Base-by-base conservation (phyloP, 2,329 filamentous ascomycete species). In the Exserohilum turcica region DNA sequence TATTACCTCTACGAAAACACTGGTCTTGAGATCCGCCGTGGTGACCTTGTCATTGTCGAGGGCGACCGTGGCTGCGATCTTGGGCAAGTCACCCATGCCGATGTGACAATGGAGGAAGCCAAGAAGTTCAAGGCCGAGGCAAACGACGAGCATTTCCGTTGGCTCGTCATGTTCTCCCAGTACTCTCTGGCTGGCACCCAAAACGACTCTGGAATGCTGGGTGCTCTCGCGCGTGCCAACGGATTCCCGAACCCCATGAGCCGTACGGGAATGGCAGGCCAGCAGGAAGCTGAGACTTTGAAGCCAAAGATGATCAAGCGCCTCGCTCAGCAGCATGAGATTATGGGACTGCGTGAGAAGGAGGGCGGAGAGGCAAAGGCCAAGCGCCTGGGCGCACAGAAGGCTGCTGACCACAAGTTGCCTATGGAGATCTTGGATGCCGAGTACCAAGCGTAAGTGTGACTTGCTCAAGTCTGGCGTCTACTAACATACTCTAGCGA, bases 391-490 rank as follows among this genome's bases (percentile, higher is more conserved):
- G 97, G 92, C 73, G 94, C 96, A 80, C 91, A 96, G 67, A 99
- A 97, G 76, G 94, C 97, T 48, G 89, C 89, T 62, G 93, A 97
- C 69, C 92, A 97, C 74, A 88, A 91, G 42, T 82, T 97, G 24
- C 92, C 95, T 66, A 97, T 99, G 94, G 94, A 99, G 75, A 97
- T 99, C 59, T 84, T 99, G 6, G 94, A 99, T 76, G 94, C 94
- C 4, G 94, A 99, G 73, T 99, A 97, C 72, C 94, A 99, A 72
- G 95, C 96, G 93, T 96, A 80, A 84, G 90, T 82, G 15, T n/a
- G 29, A 10, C 3, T 8, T 31, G 10, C 36, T 35, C 18, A 21
- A 5, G 9, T 43, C 43, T 56, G 56, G 74, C 59, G 13, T 16
- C 6, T 35, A 27, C 47, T 66, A 54, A 66, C 42, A 21, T 15